Evolutionary conservation across 163 green algal species (phyloP).

Genomic region (Smithsoniella earleae): DNA sequence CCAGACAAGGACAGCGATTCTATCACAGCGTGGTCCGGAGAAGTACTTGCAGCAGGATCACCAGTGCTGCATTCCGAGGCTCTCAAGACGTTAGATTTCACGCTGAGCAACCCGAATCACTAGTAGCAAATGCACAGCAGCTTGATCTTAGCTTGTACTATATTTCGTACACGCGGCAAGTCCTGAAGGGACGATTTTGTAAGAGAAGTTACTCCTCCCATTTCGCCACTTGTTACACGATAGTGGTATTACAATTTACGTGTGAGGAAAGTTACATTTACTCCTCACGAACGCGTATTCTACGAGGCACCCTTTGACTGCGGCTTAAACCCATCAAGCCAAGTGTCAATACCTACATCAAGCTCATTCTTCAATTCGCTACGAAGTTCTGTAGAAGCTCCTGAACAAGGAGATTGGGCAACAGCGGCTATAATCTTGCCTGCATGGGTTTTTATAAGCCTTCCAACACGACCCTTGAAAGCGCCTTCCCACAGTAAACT

Average conservation of each 20-base stretch:
- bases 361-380: not conserved
- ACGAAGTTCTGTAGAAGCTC: not conserved
- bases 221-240: not conserved
- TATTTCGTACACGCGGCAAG: not conserved
- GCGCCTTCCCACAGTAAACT: constrained; percentile 46
- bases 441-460: not conserved
- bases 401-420: not conserved
- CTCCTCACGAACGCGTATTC: not conserved
- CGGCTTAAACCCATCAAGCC: not conserved
- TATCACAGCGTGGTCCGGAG: constrained; percentile 39
- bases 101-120: constrained; percentile 10
- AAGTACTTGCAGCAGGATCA: constrained; percentile 49
- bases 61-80: constrained; percentile 7
- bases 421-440: not conserved
- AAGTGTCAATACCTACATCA: not conserved
- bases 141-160: not conserved
- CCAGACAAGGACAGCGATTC: constrained; percentile 31
- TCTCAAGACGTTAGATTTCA: constrained; percentile 25
- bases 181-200: not conserved
- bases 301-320: not conserved
- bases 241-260: too few relatives aligned
- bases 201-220: not conserved
- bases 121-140: not conserved
- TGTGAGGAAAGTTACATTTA: too few relatives aligned
- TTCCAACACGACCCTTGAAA: constrained; percentile 33